phyloP scores from a whole-genome alignment of 2,329 filamentous ascomycete species.

The Verticillium albo-atrum region DNA sequence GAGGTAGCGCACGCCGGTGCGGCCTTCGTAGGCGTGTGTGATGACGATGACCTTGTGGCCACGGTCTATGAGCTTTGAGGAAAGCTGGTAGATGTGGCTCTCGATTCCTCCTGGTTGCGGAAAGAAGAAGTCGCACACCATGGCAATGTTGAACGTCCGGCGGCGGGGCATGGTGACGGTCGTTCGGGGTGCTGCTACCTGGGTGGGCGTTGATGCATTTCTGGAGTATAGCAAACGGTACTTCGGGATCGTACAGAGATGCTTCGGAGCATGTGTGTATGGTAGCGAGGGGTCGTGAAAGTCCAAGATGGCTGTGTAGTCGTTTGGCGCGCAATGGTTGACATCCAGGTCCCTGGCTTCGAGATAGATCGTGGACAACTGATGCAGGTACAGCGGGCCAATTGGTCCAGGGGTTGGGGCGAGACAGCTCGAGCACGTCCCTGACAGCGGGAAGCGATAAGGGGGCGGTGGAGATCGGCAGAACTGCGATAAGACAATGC shows the following conservation, averaged over 20 bases:
- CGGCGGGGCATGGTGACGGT: slow-evolving; percentile 39
- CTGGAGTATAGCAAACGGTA: neutral
- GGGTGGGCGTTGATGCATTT: slow-evolving; percentile 1
- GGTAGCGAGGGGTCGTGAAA: neutral
- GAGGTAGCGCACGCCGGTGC: slow-evolving; percentile 88
- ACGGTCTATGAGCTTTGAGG: slow-evolving; percentile 91
- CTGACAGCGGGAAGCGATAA: neutral
- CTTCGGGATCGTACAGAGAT: neutral
- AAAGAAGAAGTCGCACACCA: slow-evolving; percentile 99
- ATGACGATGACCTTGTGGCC: slow-evolving; percentile 98
- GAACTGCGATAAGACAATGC: slow-evolving; percentile 28
- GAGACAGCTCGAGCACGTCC: neutral
- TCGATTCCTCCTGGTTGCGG: slow-evolving; percentile 95
- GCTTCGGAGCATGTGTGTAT: no score
- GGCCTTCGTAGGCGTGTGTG: slow-evolving; percentile 88
- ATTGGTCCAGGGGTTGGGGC: neutral
- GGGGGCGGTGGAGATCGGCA: slow-evolving; percentile 30
- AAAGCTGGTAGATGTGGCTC: slow-evolving; percentile 97
- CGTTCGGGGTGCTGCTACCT: neutral
- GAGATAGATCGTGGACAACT: neutral
- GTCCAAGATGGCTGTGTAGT: neutral
- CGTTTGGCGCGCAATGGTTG: neutral
- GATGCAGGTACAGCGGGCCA: neutral
- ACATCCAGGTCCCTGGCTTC: neutral
- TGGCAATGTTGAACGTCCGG: slow-evolving; percentile 66